Conservation (phyloP, 768 basidiomycete species). For the Nidularia pulvinata region DNA sequence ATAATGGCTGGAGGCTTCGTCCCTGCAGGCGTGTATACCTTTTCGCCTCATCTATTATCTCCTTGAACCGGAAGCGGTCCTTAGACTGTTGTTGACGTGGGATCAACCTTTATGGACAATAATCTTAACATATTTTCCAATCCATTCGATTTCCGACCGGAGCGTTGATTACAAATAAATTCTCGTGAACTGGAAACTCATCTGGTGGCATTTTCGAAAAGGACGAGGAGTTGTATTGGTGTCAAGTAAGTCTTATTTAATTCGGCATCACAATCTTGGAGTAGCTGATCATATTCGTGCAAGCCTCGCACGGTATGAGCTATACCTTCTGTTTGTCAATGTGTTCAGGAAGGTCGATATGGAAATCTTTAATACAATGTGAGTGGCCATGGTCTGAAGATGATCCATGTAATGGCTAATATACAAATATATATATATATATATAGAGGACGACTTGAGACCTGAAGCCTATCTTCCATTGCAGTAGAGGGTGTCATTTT, state of each 20-base stretch:
- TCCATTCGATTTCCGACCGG: constrained; percentile 34
- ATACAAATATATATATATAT: too few species aligned
- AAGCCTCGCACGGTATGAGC: constrained; percentile 42
- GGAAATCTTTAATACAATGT: constrained; percentile 27
- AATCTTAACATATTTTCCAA: constrained; percentile 37
- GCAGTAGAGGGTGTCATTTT: too few species aligned
- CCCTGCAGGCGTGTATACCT: constrained; percentile 32
- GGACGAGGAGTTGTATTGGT: constrained; percentile 40
- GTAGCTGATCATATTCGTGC: too few species aligned
- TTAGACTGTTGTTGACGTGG: constrained; percentile 40
- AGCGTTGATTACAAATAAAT: constrained; percentile 36
- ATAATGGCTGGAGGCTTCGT: constrained; percentile 29
- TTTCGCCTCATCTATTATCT: too few species aligned
- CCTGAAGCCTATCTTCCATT: too few species aligned
- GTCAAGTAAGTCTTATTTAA: constrained; percentile 29
- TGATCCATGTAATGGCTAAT: too few species aligned
- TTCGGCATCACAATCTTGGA: too few species aligned
- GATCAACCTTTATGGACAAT: constrained; percentile 32
- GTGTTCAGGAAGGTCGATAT: constrained; percentile 36
- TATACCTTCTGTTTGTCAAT: constrained; percentile 38
- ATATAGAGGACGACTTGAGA: too few species aligned
- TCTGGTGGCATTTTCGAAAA: constrained; percentile 41
- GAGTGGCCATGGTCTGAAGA: constrained; percentile 3
- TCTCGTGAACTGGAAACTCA: constrained; percentile 34
- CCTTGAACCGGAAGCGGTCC: too few species aligned